Evolutionary conservation across 2,329 filamentous ascomycete species (phyloP).

Genomic region (Colletotrichum tropicale): DNA sequence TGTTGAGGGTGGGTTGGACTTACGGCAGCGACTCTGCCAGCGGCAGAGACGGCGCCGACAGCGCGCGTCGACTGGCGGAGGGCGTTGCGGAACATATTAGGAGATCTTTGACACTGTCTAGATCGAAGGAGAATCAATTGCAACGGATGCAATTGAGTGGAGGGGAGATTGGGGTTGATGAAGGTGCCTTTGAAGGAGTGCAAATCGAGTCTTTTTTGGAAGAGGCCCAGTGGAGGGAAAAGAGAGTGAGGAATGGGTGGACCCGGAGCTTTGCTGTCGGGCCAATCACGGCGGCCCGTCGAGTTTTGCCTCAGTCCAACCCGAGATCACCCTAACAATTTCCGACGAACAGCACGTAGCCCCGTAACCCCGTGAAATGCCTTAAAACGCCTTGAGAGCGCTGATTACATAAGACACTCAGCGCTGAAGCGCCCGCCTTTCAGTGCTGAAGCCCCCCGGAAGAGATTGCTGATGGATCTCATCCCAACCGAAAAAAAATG

Average conservation of each 20-base stretch:
- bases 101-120: slow-evolving; percentile 57
- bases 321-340: slow-evolving; percentile 24
- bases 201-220: slow-evolving; percentile 47
- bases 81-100: slow-evolving; percentile 95
- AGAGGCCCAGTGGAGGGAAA: slow-evolving; percentile 45
- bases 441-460: background rate
- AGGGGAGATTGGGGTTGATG: slow-evolving; percentile 63
- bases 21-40: slow-evolving; percentile 92
- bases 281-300: slow-evolving; percentile 11
- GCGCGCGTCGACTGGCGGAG: slow-evolving; percentile 95
- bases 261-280: slow-evolving; percentile 21
- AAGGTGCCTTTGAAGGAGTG: slow-evolving; percentile 52
- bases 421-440: background rate
- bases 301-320: slow-evolving; percentile 24
- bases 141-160: slow-evolving; percentile 65
- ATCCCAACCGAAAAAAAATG: slow-evolving; percentile 4
- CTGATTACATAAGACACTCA: background rate
- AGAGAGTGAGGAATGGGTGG: slow-evolving; percentile 35
- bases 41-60: slow-evolving; percentile 91
- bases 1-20: slow-evolving; percentile 51
- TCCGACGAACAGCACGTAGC: slow-evolving; percentile 9
- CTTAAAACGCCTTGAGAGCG: background rate
- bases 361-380: slow-evolving; percentile 15
- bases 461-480: slow-evolving; percentile 2
- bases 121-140: slow-evolving; percentile 65